A percentile compares a stretch with the other conserved stretches of the same genome.
phyloP scores from a whole-genome alignment of 2,329 filamentous ascomycete genomes.

The Ascochyta viciae-villosae region DNA sequence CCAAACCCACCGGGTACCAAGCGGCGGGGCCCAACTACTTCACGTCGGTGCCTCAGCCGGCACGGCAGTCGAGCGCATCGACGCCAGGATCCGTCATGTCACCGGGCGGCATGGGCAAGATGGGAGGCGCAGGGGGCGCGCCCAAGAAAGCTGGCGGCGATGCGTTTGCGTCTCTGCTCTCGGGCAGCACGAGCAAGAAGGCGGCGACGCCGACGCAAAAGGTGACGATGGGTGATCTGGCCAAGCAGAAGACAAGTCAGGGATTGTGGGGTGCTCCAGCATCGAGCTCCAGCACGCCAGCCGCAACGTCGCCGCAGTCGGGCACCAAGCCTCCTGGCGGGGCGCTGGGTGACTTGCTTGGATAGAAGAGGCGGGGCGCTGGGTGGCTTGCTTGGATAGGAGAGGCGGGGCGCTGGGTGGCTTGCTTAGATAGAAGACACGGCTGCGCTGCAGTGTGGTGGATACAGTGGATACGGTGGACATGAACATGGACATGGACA shows the following conservation, averaged over 20 bases:
- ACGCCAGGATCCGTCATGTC: slow-evolving; percentile 53
- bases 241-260: slow-evolving; percentile 96
- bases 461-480: too few species aligned
- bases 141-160: slow-evolving; percentile 70
- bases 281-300: slow-evolving; percentile 45
- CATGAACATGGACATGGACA: too few species aligned
- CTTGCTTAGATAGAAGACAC: slow-evolving; percentile 36
- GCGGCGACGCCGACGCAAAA: slow-evolving; percentile 64
- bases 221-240: slow-evolving; percentile 88
- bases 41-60: slow-evolving; percentile 70
- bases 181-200: slow-evolving; percentile 79
- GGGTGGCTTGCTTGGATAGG: slow-evolving; percentile 27
- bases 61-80: slow-evolving; percentile 44
- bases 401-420: too few species aligned
- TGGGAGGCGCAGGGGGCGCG: slow-evolving; percentile 38
- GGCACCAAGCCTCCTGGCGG: slow-evolving; percentile 46
- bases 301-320: slow-evolving; percentile 33
- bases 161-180: slow-evolving; percentile 89
- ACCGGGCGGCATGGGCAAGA: slow-evolving; percentile 43
- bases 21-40: slow-evolving; percentile 91
- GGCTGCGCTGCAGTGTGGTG: not conserved
- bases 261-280: slow-evolving; percentile 87
- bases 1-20: slow-evolving; percentile 73
- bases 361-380: slow-evolving; percentile 42
- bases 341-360: slow-evolving; percentile 34